phyloP scores from a whole-genome alignment of 1,139 yeast species.

The Scheffersomyces quercinus region DNA sequence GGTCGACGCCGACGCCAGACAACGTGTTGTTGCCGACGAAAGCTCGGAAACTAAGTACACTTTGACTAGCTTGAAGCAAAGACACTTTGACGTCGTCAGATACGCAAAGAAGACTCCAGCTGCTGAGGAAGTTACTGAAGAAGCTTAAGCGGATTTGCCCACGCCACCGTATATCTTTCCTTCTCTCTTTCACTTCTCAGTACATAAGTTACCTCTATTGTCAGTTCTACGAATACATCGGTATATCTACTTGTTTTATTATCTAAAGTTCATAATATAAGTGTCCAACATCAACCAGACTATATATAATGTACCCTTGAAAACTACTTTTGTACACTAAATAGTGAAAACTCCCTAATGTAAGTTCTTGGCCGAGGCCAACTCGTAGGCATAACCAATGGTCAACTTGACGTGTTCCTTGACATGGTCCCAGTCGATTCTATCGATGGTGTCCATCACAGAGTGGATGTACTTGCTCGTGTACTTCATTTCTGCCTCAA shows the following conservation, averaged over 20 bases:
- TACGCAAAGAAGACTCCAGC: constrained; percentile 31
- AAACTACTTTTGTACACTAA: too few species aligned
- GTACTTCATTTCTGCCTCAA: constrained; percentile 69
- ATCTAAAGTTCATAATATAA: too few species aligned
- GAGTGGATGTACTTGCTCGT: constrained; percentile 75
- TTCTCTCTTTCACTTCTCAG: too few species aligned
- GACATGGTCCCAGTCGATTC: constrained; percentile 75
- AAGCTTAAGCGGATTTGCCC: constrained; percentile 5
- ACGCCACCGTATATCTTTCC: too few species aligned
- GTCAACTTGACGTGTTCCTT: constrained; percentile 76
- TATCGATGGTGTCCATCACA: constrained; percentile 76
- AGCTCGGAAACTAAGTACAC: constrained; percentile 32
- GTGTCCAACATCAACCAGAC: too few species aligned
- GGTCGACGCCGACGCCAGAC: constrained; percentile 45
- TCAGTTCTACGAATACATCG: too few species aligned
- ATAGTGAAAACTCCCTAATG: neutral
- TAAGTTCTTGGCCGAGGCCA: constrained; percentile 32
- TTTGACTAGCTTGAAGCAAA: constrained; percentile 37
- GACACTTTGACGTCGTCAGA: constrained; percentile 38
- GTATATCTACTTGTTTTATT: too few species aligned
- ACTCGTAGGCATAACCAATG: constrained; percentile 68
- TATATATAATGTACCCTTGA: too few species aligned
- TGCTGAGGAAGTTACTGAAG: constrained; percentile 7
- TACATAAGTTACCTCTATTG: too few species aligned
- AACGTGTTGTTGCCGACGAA: constrained; percentile 36